Evolutionary conservation across 1,139 yeast genomes (phyloP).

Genomic region (Hansenula lynferdii): DNA sequence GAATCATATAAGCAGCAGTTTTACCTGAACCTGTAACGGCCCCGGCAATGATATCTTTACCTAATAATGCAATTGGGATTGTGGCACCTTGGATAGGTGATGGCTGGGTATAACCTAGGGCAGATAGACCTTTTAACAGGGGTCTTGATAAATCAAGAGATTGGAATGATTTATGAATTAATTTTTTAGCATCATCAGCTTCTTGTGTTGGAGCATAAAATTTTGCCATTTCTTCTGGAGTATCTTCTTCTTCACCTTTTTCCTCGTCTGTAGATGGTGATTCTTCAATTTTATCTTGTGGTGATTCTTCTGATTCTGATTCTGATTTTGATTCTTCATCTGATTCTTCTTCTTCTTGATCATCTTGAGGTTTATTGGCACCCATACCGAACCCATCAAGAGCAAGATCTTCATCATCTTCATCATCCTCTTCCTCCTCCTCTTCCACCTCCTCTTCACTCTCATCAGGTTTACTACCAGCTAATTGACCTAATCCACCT

Average conservation of each 20-base stretch:
- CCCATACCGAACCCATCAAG: slow-evolving; percentile 75
- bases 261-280: too few relatives aligned
- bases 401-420: slow-evolving; percentile 40
- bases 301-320: too few relatives aligned
- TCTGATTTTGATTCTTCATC: too few relatives aligned
- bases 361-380: slow-evolving; percentile 21
- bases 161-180: slow-evolving; percentile 62
- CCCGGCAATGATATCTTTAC: slow-evolving; percentile 97
- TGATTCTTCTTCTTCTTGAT: too few relatives aligned
- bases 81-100: slow-evolving; percentile 94
- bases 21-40: slow-evolving; percentile 99
- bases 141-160: slow-evolving; percentile 85
- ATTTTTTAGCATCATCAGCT: slow-evolving; percentile 38
- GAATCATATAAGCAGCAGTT: slow-evolving; percentile 97
- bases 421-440: slow-evolving; percentile 32
- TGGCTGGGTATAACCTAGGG: slow-evolving; percentile 78
- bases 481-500: slow-evolving; percentile 63
- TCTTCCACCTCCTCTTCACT: slow-evolving; percentile 30
- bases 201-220: slow-evolving; percentile 59
- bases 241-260: slow-evolving; percentile 45
- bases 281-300: too few relatives aligned
- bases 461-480: slow-evolving; percentile 36
- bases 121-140: slow-evolving; percentile 72
- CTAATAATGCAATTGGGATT: slow-evolving; percentile 87
- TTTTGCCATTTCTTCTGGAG: slow-evolving; percentile 65